phyloP scores from a whole-genome alignment of 2,329 filamentous ascomycete genomes.

The Onygenales sp. region DNA sequence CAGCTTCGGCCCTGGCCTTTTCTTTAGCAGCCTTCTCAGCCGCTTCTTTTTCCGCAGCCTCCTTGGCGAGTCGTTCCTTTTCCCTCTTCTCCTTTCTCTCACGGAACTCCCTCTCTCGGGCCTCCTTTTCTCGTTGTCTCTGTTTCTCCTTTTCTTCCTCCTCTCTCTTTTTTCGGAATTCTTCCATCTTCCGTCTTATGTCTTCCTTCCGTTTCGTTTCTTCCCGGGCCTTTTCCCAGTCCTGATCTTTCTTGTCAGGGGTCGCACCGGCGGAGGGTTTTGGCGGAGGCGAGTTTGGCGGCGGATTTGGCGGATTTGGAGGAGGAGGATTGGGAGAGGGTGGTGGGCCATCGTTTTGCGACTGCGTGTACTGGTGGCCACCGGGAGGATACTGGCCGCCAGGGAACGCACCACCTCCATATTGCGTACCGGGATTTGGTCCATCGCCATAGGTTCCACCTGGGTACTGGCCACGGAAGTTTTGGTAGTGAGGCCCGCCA shows the following conservation, averaged over 20 bases:
- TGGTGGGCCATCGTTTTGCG: background rate
- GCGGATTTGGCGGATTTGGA: conserved; percentile 1
- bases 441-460: conserved; percentile 18
- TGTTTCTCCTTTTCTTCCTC: conserved; percentile 30
- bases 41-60: conserved; percentile 16
- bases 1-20: conserved; percentile 13
- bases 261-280: background rate
- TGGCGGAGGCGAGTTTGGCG: conserved; percentile 4
- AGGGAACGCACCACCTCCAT: conserved; percentile 26
- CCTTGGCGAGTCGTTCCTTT: conserved; percentile 13
- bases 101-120: conserved; percentile 30
- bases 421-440: conserved; percentile 21
- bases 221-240: conserved; percentile 22
- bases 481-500: conserved; percentile 18
- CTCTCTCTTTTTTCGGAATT: conserved; percentile 27
- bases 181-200: conserved; percentile 24
- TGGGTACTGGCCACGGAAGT: conserved; percentile 19
- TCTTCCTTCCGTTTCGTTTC: conserved; percentile 31
- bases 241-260: conserved; percentile 6
- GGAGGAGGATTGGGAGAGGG: background rate
- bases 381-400: conserved; percentile 12
- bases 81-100: conserved; percentile 33
- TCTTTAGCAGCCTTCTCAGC: conserved; percentile 17
- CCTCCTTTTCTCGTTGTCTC: conserved; percentile 29
- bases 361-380: conserved; percentile 6